Base-by-base conservation (phyloP, 352 stramenopile species). In the Phytophthora macrochlamydospora region DNA sequence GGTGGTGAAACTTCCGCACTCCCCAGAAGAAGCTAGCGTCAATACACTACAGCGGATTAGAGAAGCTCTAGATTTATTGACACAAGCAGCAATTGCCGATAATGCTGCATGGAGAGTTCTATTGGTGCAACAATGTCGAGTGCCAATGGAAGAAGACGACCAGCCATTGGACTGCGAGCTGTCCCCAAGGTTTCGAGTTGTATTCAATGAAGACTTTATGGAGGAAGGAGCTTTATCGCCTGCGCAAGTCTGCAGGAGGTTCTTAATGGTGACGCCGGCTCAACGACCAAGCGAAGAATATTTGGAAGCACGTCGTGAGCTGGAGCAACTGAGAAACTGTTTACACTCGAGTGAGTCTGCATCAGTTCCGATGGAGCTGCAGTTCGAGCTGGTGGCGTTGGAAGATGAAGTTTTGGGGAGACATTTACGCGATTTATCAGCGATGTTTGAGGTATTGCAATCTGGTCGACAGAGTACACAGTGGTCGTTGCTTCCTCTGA, bases 61-160 rank as follows among this genome's bases (percentile, higher is more conserved):
- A 2, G 75, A 83, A 46, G 75, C 64, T n/a, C 68, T 83, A 31
- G 71, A 79, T 49, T 49, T 83, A 35, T 65, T 83, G 28, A 55
- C 57, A 7, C 55, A 73, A n/a, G 65, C 78, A 5, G 67, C 68
- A 12, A 50, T 51, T n/a, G 29, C 69, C 7, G 71, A 78, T 37
- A 72, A 83, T 46, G 59, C 49, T 4, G 64, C 62, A 30, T 83
- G 67, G 67, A 65, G 63, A 45, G 68, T 49, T 33, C 50, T 83
- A 6, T 56, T 83, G n/a, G 65, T 78, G 42, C 60, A 83, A 28
- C 62, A 71, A 44, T 83, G 71, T 33, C 61, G 69, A 11, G 65
- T 83, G n/a, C 59, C 62, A 18, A 69, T 66, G 9, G 62, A 76
- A 32, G 65, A 76, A 43, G 65, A 72, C 6, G 65, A 71, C 4